These are phyloP conservation scores for Emmonsia crescens DNA, from an alignment of 2,329 filamentous ascomycete genomes.

Conservation along the genomic window DNA sequence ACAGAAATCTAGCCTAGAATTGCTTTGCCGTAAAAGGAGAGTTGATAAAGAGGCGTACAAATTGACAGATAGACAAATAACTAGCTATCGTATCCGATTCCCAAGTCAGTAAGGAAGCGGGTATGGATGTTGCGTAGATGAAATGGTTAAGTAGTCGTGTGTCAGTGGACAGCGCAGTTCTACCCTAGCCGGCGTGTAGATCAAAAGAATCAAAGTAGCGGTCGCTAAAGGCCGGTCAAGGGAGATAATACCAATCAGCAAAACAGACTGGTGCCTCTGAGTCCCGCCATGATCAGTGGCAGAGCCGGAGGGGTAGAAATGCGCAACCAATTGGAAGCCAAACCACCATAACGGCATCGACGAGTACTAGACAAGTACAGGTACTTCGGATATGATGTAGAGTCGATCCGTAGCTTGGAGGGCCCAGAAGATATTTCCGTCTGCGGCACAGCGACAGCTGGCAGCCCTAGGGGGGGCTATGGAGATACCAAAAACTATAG, in stretches of 20 bases:
- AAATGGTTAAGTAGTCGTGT: background rate
- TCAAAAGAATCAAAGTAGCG: background rate
- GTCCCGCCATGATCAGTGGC: background rate
- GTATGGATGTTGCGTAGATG: background rate
- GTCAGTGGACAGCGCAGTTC: background rate
- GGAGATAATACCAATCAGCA: background rate
- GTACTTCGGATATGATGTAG: background rate
- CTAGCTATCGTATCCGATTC: background rate
- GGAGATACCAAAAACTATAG: background rate
- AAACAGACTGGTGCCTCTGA: background rate
- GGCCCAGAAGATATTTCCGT: background rate
- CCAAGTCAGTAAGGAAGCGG: background rate
- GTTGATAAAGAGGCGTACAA: conserved; percentile 1
- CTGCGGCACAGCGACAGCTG: conserved; percentile 1
- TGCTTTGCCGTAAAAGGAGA: conserved; percentile 4
- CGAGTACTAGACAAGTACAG: background rate
- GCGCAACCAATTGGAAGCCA: conserved; percentile 1
- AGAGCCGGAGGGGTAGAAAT: background rate
- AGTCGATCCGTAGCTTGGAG: background rate
- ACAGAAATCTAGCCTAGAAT: background rate
- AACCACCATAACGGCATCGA: background rate
- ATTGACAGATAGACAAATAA: background rate
- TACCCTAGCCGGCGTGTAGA: conserved; percentile 1
- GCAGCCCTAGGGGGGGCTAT: background rate
- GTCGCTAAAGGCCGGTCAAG: background rate